These are phyloP conservation scores for Amyloporia xantha DNA, from an alignment of 768 basidiomycete species.

Conservation along the genomic window DNA sequence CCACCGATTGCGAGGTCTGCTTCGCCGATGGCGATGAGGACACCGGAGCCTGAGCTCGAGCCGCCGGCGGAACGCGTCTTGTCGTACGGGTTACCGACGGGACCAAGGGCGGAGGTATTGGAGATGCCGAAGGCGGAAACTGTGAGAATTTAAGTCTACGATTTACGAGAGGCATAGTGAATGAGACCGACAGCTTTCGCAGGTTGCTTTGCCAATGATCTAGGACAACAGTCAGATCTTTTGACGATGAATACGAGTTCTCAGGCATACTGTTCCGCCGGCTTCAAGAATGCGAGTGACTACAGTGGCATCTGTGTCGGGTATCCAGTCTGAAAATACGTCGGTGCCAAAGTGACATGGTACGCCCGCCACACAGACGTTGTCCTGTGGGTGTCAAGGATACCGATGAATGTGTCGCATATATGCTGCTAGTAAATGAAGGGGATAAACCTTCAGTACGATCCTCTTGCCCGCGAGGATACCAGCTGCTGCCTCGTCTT, in stretches of 20 bases:
- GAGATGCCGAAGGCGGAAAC: constrained; percentile 32
- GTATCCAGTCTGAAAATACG: constrained; percentile 28
- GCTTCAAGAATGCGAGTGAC: constrained; percentile 37
- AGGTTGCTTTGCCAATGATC: constrained; percentile 33
- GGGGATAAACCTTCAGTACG: constrained; percentile 30
- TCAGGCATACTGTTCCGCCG: constrained; percentile 26
- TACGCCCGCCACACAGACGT: constrained; percentile 28
- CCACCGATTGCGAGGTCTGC: constrained; percentile 42
- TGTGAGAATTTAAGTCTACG: not conserved
- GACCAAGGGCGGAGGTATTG: constrained; percentile 31
- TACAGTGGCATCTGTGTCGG: constrained; percentile 36
- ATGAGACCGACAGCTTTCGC: constrained; percentile 23
- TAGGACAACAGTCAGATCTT: not conserved
- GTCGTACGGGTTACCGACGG: constrained; percentile 38
- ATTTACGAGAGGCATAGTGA: too few relatives aligned
- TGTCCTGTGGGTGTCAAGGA: too few relatives aligned
- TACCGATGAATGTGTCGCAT: too few relatives aligned
- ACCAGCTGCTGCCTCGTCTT: constrained; percentile 14
- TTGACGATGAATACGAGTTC: not conserved
- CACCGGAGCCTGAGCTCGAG: constrained; percentile 38
- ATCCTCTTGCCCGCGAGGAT: constrained; percentile 32
- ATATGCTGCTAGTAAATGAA: not conserved
- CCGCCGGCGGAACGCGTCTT: constrained; percentile 37
- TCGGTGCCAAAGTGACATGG: constrained; percentile 37
- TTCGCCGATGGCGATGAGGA: constrained; percentile 31